Evolutionary conservation across 2,329 filamentous ascomycete species (phyloP), one percentile per base, ranked within the genome.

Genomic region (Penicillium digitatum): DNA sequence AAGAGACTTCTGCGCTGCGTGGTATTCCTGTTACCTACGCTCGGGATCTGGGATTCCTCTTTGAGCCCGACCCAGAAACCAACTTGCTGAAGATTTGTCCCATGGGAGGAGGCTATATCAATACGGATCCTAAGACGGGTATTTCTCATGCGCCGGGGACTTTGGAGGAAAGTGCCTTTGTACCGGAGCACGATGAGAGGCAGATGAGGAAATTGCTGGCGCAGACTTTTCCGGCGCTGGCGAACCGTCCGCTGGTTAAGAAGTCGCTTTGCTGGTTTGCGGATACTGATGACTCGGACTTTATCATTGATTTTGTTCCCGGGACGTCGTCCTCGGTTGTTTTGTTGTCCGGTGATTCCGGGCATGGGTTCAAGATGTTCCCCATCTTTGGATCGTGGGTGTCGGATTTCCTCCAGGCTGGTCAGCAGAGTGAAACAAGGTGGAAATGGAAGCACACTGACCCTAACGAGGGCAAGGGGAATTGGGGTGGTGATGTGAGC

Each of bases 21-120:
- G 81, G 81, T 2, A 82, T 87, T 11, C 84, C 84, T 0, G 81
- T 85, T 0, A 83, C 80, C 0, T 84, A 85, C 49, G 79, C 80
- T 1, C 78, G 84, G 2, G 84, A 87, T 57, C 71, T 86, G 0
- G 83, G 83, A 0, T 87, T 87, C 73, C 83, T 85, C 70, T 87
- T 87, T 54, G 84, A 87, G 66, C 83, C 84, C 0, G 84, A 87
- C 59, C 79, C 76, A 0, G 74, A 77, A 57, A 85, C 82, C 0
- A 77, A 78, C 22, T 67, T 85, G 5, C 69, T 87, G 40, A 87
- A 87, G 69, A 63, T 87, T 10, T 86, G 82, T 60, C 81, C 82
- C 0, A 77, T 81, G 66, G 82, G 82, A 2, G 81, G 78, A 0
- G 84, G 83, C 0, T 84, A 76, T 58, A 74, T 76, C 47, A 81